A percentile compares a stretch with the other conserved stretches of the same genome.
These are phyloP conservation scores for Coemansia sp. DNA, from an alignment of 192 early-diverging fungal species.

Conservation along the genomic window DNA sequence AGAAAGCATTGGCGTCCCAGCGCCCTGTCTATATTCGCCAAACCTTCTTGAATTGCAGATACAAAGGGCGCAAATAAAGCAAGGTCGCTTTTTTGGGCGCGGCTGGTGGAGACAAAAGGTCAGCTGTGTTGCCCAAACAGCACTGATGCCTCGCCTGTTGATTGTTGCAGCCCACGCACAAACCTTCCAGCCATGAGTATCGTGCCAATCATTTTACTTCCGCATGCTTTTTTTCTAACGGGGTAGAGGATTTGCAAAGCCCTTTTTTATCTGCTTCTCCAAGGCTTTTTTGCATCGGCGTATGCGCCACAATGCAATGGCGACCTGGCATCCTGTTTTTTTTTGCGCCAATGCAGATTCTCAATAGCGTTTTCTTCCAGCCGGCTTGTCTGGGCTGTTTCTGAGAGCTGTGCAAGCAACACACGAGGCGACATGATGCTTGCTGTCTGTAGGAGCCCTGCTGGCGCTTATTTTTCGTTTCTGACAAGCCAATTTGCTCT, in stretches of 20 bases:
- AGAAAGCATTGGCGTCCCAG: neutral
- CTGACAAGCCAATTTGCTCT: neutral
- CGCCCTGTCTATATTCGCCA: too few species aligned
- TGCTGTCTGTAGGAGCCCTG: neutral
- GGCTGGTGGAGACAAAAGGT: neutral
- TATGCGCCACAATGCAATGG: slow-evolving; percentile 23
- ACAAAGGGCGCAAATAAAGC: neutral
- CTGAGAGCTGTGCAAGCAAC: neutral
- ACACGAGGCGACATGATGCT: neutral
- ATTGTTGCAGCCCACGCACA: slow-evolving; percentile 3
- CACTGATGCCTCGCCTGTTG: neutral
- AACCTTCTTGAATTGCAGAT: too few species aligned
- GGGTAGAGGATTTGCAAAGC: slow-evolving; percentile 14
- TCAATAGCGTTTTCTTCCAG: neutral
- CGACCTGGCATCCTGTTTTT: neutral
- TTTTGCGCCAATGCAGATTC: neutral
- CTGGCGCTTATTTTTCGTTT: neutral
- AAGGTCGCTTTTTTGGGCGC: neutral
- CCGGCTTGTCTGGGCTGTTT: neutral
- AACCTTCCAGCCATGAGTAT: neutral
- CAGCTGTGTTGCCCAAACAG: neutral
- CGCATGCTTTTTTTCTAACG: slow-evolving; percentile 10
- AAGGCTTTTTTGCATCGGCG: slow-evolving; percentile 7
- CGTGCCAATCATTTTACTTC: slow-evolving; percentile 8
- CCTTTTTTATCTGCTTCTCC: slow-evolving; percentile 8